Evolutionary conservation across 208 protist species (phyloP), one percentile per base, ranked within the genome.

Genomic region (Trypanosoma theileri): DNA sequence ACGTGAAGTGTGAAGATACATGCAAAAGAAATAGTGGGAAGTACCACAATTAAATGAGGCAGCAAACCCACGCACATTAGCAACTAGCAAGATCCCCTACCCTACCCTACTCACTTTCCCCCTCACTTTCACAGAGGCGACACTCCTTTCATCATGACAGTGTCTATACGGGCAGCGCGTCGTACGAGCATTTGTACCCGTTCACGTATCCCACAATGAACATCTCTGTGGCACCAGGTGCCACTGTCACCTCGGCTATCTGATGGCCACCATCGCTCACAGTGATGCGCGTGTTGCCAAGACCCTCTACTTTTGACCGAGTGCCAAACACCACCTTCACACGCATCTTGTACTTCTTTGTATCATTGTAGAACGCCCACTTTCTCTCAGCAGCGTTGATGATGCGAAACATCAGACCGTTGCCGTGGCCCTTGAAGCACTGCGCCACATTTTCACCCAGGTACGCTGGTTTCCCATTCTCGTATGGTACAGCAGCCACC

Each of bases 361-460:
- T 89, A 67, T 93, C 84, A 52, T 93, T 93, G 67, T 91, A 89
- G 59, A 84, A 93, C 17, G 84, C 84, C 87, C 87, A 93, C 48
- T 76, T 82, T 54, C 84, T 78, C 66, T 90, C 84, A n/a, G 72
- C 66, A 13, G 83, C 75, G 71, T 93, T 89, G 48, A 91, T 80
- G 42, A 93, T 87, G 55, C 87, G 84, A 70, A 90, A 93, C 21
- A 93, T 68, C 1, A 88, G 58, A 3, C 84, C 87, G 60, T 91
- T 91, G 19, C 82, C 80, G 45, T 90, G 61, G 7, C 61, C 78
- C 63, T 83, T 84, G 64, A 93, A 91, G 80, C 87, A 93, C 65
- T 85, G 88, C 61, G 55, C 59, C 59, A 60, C 73, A 45, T 86
- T 68, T 1, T 78, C 84, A 28, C 80, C 84, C 63, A 86, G 80